Evolutionary conservation across 805 yeast species (phyloP), one percentile per base, ranked within the genome.

Genomic region (Barnettozyma populi): DNA sequence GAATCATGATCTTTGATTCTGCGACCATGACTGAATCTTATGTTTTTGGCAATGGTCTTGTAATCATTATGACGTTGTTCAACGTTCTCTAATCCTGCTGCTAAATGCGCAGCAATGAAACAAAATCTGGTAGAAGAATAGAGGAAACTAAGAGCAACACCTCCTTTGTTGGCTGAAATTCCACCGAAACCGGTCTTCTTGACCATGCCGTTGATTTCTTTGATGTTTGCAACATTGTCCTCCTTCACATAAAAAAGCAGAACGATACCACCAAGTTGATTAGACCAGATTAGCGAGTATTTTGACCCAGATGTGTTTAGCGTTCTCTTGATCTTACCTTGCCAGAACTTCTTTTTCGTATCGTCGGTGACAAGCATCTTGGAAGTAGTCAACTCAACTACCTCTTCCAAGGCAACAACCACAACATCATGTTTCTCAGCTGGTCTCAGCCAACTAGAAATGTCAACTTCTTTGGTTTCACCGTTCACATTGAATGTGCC

Each of bases 151-250:
- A 85, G 78, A 0, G 86, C 83, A 39, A 86, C 79, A 2, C 87
- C 95, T 4, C 96, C 96, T 63, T 88, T 82, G 57, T 82, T 82
- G 1, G 78, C 84, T 48, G 95, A 82, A 67, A 90, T 82, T 6
- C 99, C 99, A 29, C 96, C 95, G 44, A 92, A 74, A 0, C 99
- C 99, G 0, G 98, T 90, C 59, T 92, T 92, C 56, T 88, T 90
- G 35, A 82, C 77, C 32, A 84, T 76, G 1, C 90, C 82, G 56
- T 82, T 86, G 24, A 90, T 72, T 43, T 79, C 76, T 37, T 78
- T 73, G 31, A 90, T 74, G 43, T 75, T 70, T 10, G 72, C 67
- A 5, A 76, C 59, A 48, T 79, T 76, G 1, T 71, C 63, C 37
- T 78, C 78, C 50, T 78, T 79, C 5, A 82, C 78, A 62, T 82